phyloP scores from a whole-genome alignment of 2,329 filamentous ascomycete species.

The Pseudocercospora ulei region DNA sequence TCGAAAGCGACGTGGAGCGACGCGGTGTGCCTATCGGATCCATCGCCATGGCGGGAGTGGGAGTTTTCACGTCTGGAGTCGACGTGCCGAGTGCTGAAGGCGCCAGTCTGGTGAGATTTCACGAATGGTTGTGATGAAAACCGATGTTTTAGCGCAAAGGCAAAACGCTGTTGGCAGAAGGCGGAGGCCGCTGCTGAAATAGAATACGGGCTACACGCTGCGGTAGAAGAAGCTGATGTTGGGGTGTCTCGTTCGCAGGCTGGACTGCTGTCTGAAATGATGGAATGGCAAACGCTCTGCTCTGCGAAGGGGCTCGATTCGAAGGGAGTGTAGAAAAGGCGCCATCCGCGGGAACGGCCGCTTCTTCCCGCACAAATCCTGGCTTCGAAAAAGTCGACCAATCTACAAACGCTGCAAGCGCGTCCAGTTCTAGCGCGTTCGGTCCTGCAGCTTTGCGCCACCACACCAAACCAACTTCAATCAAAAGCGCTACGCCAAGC shows the following conservation, averaged over 20 bases:
- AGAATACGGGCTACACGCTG: not conserved
- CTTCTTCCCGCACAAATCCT: not conserved
- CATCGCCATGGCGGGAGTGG: constrained; percentile 11
- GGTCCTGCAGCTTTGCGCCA: too few relatives aligned
- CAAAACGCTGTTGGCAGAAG: constrained; percentile 1
- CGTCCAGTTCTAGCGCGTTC: too few relatives aligned
- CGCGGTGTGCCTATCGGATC: constrained; percentile 24
- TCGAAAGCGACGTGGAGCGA: constrained; percentile 15
- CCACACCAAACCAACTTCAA: too few relatives aligned
- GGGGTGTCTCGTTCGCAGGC: constrained; percentile 1
- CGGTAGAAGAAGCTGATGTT: not conserved
- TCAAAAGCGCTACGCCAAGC: too few relatives aligned
- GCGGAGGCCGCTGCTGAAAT: constrained; percentile 1
- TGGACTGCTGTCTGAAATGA: not conserved
- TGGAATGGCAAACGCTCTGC: not conserved
- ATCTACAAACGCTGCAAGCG: too few relatives aligned
- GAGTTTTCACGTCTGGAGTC: constrained; percentile 12
- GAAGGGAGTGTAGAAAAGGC: constrained; percentile 6
- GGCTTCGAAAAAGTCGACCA: not conserved
- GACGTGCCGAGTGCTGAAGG: constrained; percentile 17
- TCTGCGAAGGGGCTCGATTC: constrained; percentile 5
- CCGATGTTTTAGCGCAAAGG: constrained; percentile 6
- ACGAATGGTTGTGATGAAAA: constrained; percentile 9
- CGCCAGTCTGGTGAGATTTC: constrained; percentile 9
- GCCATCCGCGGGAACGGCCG: too few relatives aligned